These are phyloP conservation scores for Eucalyptus urophylla DNA, from an alignment of 345 rosid species.

Conservation along the genomic window DNA sequence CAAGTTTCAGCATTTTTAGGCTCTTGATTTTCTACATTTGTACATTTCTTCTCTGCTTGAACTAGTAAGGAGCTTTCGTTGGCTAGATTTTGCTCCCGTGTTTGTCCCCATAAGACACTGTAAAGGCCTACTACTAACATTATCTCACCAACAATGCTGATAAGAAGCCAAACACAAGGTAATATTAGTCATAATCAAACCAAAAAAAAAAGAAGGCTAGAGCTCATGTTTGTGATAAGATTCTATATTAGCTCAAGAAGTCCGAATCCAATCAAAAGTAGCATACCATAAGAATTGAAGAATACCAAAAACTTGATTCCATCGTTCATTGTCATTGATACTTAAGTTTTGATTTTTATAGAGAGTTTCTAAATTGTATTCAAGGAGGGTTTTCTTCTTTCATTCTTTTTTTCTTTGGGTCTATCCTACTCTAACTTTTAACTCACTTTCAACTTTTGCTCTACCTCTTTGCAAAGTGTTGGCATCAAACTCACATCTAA, in stretches of 20 bases:
- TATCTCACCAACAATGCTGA: slow-evolving; percentile 52
- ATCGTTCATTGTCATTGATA: neutral
- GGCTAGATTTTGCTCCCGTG: neutral
- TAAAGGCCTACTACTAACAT: slow-evolving; percentile 63
- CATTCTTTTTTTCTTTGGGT: no score
- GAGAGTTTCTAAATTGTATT: neutral
- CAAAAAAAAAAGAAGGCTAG: neutral
- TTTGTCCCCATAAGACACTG: slow-evolving; percentile 75
- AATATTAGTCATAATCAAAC: neutral
- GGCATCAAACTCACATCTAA: no score
- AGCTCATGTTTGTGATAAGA: neutral
- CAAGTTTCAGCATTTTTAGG: neutral
- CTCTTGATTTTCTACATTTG: neutral
- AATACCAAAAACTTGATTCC: neutral
- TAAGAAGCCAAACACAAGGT: neutral
- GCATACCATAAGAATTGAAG: neutral
- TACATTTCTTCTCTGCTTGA: neutral
- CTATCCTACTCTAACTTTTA: no score
- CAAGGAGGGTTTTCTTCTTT: neutral
- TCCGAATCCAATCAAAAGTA: neutral
- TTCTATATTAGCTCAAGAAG: neutral
- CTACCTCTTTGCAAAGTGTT: no score
- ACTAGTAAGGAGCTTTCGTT: neutral
- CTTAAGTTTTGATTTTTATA: neutral
- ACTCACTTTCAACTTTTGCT: no score